These are phyloP conservation scores for Rhododendron molle DNA, from an alignment of 148 eudicot genomes.

Conservation along the genomic window DNA sequence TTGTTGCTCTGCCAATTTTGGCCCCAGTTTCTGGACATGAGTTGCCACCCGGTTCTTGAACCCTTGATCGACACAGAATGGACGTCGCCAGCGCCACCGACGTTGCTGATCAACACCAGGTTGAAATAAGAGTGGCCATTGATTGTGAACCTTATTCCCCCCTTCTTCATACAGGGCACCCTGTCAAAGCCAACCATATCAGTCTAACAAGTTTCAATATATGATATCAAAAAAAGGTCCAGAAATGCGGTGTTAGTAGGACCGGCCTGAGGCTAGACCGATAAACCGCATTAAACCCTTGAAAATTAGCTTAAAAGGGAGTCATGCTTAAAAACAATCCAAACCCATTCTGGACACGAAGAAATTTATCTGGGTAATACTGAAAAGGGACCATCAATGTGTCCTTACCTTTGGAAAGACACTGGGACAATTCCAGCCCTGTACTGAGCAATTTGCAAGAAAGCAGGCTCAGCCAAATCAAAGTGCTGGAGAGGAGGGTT, in stretches of 20 bases:
- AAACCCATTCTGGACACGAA: not conserved
- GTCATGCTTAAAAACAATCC: not conserved
- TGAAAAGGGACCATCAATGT: not conserved
- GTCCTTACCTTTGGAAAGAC: not conserved
- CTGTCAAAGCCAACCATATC: conserved; percentile 6
- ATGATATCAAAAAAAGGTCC: not conserved
- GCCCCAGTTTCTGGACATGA: conserved; percentile 40
- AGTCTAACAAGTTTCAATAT: conserved; percentile 35
- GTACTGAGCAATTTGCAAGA: conserved; percentile 28
- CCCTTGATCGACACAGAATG: conserved; percentile 30
- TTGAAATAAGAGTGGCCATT: conserved; percentile 42
- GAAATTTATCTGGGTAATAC: not conserved
- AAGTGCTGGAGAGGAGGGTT: conserved; percentile 28
- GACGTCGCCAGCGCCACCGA: conserved; percentile 36
- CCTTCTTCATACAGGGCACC: conserved; percentile 35
- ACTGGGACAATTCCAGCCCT: conserved; percentile 19
- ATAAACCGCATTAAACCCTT: no score
- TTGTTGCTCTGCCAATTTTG: conserved; percentile 42
- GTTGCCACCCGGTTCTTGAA: conserved; percentile 34
- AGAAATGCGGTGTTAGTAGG: conserved; percentile 8
- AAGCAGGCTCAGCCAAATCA: conserved; percentile 37
- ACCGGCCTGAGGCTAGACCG: no score
- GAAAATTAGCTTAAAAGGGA: not conserved
- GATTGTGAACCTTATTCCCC: conserved; percentile 35
- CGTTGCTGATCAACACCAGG: conserved; percentile 32